Evolutionary conservation across 176 grass and related monocot species (phyloP), one percentile per base, ranked within the genome.

Genomic region (Puccinellia tenuiflora): DNA sequence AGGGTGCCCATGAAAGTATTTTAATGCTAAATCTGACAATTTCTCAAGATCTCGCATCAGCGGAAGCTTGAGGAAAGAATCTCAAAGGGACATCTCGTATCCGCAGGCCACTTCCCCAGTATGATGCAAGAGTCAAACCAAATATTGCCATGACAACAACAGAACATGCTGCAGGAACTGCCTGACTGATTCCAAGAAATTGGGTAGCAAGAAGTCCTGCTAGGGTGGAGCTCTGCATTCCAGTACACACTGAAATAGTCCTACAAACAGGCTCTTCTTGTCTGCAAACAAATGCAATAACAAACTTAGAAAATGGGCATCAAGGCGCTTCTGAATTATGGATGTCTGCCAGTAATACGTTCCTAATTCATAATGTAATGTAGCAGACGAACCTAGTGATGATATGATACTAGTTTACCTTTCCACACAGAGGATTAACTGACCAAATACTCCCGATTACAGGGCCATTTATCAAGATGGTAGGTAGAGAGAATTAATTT

Each of bases 161-260:
- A 9, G 95, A 97, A 20, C 92, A 94, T 61, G 95, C 95, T 20
- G 95, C 92, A 9, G 95, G 95, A 80, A 97, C 95, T 61, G 95
- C 95, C 50, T 97, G 95, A 47, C 83, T 97, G 42, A 76, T 90
- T 80, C 95, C 95, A 31, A 97, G 84, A 81, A 94, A 97, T 37
- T 97, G 95, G 39, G 95, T 91, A 48, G 95, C 95, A 4, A 97
- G 92, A 68, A 97, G 92, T 14, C 95, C 95, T 6, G 95, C 92
- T 50, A 97, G 88, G n/a, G 95, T 97, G 43, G 95, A 94, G 70
- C 95, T 97, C 78, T 97, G 95, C 95, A 97, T 97, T 45, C 95
- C 95, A 4, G 95, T 94, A 77, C 95, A 97, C 4, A 97, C 17
- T 5, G 95, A 97, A 85, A 97, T 97, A 22, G 95, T 97, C 65